A percentile compares a stretch with the other conserved stretches of the same genome.
Conservation (phyloP, 352 stramenopile genomes). For the Blastocystis sp. region DNA sequence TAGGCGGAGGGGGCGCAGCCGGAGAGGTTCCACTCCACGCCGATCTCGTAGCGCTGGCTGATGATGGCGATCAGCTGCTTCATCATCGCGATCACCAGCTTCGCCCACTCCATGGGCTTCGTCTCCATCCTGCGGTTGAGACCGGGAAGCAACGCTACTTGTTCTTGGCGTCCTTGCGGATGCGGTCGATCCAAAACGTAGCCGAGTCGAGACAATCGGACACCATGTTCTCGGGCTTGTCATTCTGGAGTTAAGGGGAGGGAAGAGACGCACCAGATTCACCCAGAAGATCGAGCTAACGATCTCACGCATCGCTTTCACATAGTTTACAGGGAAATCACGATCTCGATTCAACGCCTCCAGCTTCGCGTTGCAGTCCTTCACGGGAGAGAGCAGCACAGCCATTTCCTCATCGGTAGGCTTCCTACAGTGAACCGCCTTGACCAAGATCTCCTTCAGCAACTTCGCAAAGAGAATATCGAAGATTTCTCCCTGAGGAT, state of each 20-base stretch:
- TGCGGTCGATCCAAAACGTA: conserved; percentile 33
- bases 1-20: not conserved
- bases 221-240: not conserved
- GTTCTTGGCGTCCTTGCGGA: conserved; percentile 7
- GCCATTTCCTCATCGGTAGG: not conserved
- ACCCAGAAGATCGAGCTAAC: conserved; percentile 10
- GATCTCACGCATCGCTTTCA: conserved; percentile 34
- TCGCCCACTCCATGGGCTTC: not conserved
- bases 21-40: not conserved
- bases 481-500: conserved; percentile 15
- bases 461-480: not conserved
- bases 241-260: not conserved
- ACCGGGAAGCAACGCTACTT: not conserved
- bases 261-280: not conserved
- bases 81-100: not conserved
- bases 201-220: conserved; percentile 1
- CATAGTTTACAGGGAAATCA: not conserved
- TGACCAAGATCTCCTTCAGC: not conserved
- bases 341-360: not conserved
- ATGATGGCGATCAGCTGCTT: not conserved
- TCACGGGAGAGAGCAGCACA: not conserved
- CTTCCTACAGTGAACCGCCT: not conserved
- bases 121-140: not conserved
- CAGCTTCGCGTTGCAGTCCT: not conserved
- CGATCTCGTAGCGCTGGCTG: not conserved